Conservation (phyloP, 257 asterid species). For the Solanum arcanum region DNA sequence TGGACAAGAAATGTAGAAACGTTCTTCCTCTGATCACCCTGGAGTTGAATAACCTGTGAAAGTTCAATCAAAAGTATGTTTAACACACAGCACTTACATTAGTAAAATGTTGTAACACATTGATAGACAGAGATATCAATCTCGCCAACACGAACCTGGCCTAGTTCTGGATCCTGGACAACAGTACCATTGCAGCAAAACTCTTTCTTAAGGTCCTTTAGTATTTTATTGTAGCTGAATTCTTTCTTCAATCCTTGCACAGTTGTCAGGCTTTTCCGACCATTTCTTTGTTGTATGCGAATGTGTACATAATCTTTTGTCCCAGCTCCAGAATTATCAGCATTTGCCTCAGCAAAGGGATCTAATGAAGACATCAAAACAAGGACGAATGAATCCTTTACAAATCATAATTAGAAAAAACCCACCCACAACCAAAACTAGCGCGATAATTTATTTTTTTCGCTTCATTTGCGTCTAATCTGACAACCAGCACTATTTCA, state of each 20-base stretch:
- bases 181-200: conserved; percentile 74
- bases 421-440: background rate
- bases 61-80: background rate
- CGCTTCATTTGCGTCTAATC: background rate
- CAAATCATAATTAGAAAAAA: background rate
- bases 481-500: background rate
- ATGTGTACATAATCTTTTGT: conserved; percentile 59
- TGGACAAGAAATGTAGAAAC: conserved; percentile 14
- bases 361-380: conserved; percentile 4
- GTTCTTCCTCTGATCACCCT: conserved; percentile 18
- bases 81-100: too few relatives aligned
- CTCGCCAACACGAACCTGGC: conserved; percentile 30
- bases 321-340: conserved; percentile 53
- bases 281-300: conserved; percentile 58
- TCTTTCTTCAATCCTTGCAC: conserved; percentile 69
- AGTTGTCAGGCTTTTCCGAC: conserved; percentile 67
- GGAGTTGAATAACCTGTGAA: conserved; percentile 14
- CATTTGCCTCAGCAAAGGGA: conserved; percentile 74
- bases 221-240: conserved; percentile 59
- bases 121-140: background rate
- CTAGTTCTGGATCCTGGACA: conserved; percentile 66
- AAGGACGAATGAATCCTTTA: background rate
- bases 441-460: background rate
- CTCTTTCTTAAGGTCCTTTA: conserved; percentile 62
- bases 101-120: background rate